Percentiles rank a stretch among this genome's conserved stretches.
Evolutionary conservation across 371 early-diverging fungal genomes (phyloP).

Genomic region (Nematocida parisii): DNA sequence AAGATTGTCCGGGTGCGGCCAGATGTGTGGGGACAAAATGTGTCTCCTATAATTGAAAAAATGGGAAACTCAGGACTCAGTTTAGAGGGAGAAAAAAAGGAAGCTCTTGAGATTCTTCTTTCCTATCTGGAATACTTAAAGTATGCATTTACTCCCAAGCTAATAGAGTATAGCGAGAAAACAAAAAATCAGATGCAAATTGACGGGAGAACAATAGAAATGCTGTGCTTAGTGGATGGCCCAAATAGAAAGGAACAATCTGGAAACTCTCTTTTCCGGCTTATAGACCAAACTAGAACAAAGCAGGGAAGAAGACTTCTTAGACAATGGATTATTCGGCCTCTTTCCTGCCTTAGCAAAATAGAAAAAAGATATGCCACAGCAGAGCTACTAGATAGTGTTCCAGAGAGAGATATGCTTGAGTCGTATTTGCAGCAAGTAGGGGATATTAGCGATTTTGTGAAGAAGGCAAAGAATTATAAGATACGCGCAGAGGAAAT

Average conservation of each 20-base stretch:
- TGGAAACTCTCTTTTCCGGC: neutral
- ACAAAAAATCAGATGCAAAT: slow-evolving; percentile 24
- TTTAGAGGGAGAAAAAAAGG: slow-evolving; percentile 6
- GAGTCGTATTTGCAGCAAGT: slow-evolving; percentile 70
- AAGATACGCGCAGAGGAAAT: slow-evolving; percentile 73
- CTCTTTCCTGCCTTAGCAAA: slow-evolving; percentile 73
- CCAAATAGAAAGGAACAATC: neutral
- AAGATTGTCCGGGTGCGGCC: slow-evolving; percentile 68
- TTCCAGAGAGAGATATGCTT: slow-evolving; percentile 59
- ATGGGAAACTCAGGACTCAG: neutral
- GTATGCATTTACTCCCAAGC: slow-evolving; percentile 14
- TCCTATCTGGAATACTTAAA: slow-evolving; percentile 48
- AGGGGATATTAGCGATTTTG: slow-evolving; percentile 84
- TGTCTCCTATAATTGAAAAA: neutral
- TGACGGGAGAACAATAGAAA: slow-evolving; percentile 52
- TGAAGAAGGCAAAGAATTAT: slow-evolving; percentile 81
- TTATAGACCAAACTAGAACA: slow-evolving; percentile 52
- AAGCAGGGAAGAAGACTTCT: slow-evolving; percentile 76
- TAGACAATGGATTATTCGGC: slow-evolving; percentile 84
- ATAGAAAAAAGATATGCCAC: slow-evolving; percentile 83
- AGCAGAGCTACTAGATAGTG: slow-evolving; percentile 75
- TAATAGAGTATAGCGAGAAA: slow-evolving; percentile 17
- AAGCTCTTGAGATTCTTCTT: slow-evolving; percentile 21
- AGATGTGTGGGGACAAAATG: slow-evolving; percentile 26
- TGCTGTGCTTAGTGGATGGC: slow-evolving; percentile 16